These are phyloP conservation scores for Capronia americana DNA, from an alignment of 2,329 filamentous ascomycete species.

Conservation along the genomic window DNA sequence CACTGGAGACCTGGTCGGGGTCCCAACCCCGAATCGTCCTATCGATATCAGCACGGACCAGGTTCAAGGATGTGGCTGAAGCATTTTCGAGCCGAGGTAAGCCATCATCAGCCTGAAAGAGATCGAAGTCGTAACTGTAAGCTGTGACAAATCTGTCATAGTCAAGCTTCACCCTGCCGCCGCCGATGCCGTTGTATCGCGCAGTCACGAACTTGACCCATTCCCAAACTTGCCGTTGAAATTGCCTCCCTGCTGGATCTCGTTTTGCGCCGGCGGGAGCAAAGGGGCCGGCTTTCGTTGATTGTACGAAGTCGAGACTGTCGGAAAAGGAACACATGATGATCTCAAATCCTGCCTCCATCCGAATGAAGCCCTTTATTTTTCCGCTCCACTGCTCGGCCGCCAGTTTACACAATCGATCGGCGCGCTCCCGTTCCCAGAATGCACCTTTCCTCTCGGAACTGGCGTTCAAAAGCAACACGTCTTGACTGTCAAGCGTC, in stretches of 20 bases:
- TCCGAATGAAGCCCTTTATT: conserved; percentile 70
- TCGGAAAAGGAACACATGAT: conserved; percentile 69
- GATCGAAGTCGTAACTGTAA: conserved; percentile 52
- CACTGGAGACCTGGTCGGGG: conserved; percentile 23
- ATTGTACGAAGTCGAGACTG: conserved; percentile 47
- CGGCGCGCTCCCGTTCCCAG: conserved; percentile 57
- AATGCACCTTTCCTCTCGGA: conserved; percentile 38
- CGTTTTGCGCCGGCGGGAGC: not conserved
- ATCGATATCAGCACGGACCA: conserved; percentile 54
- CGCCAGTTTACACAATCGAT: conserved; percentile 62
- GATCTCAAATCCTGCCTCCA: conserved; percentile 74
- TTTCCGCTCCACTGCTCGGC: conserved; percentile 55
- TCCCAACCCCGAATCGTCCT: conserved; percentile 48
- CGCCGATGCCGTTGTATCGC: conserved; percentile 41
- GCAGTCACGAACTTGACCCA: conserved; percentile 33
- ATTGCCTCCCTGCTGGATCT: not conserved
- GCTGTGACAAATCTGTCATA: conserved; percentile 58
- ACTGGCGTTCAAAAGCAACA: conserved; percentile 59
- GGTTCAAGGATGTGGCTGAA: conserved; percentile 44
- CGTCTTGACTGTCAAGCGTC: conserved; percentile 71
- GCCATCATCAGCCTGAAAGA: conserved; percentile 48
- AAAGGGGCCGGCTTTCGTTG: conserved; percentile 40
- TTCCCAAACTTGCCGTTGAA: conserved; percentile 11
- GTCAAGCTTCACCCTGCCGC: conserved; percentile 53
- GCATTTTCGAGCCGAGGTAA: conserved; percentile 51